Conservation (phyloP, 2,329 filamentous ascomycete species). For the Botrytis cinerea region DNA sequence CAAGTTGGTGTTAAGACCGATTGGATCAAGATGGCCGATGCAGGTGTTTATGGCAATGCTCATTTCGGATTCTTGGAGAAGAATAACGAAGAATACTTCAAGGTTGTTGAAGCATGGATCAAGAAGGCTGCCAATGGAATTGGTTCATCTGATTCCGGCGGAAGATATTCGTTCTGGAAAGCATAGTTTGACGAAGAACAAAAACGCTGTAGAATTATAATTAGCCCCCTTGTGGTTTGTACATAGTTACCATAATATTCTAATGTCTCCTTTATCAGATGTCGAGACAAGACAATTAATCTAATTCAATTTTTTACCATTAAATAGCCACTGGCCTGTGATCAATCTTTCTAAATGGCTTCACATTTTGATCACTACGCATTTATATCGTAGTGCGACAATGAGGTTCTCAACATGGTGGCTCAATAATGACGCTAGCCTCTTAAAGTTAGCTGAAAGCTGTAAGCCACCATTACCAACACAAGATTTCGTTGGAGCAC, state of each 20-base stretch:
- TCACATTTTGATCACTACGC: not conserved
- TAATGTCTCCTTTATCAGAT: not conserved
- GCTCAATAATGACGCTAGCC: not conserved
- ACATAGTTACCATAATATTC: slow-evolving; percentile 7
- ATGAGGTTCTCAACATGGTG: not conserved
- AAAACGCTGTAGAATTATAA: not conserved
- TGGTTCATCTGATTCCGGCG: not conserved
- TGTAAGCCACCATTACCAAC: not conserved
- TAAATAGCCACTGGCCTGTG: accelerated
- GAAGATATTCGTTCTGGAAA: not conserved
- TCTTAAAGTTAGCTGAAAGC: not conserved
- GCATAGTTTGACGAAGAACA: not conserved
- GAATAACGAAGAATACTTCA: slow-evolving; percentile 32
- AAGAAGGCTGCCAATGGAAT: not conserved
- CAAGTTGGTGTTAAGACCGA: slow-evolving; percentile 34
- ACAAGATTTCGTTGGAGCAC: not conserved
- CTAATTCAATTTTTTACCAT: not conserved
- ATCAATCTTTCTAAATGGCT: not conserved
- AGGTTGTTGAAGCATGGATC: slow-evolving; percentile 32
- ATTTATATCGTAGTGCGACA: slow-evolving; percentile 3
- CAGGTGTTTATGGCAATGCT: slow-evolving; percentile 30
- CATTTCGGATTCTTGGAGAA: slow-evolving; percentile 35
- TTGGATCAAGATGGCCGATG: slow-evolving; percentile 32
- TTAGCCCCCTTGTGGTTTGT: not conserved
- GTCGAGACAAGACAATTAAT: not conserved